Evolutionary conservation across 2,329 filamentous ascomycete species (phyloP), one percentile per base, ranked within the genome.

Genomic region (Chaetomium sp.): DNA sequence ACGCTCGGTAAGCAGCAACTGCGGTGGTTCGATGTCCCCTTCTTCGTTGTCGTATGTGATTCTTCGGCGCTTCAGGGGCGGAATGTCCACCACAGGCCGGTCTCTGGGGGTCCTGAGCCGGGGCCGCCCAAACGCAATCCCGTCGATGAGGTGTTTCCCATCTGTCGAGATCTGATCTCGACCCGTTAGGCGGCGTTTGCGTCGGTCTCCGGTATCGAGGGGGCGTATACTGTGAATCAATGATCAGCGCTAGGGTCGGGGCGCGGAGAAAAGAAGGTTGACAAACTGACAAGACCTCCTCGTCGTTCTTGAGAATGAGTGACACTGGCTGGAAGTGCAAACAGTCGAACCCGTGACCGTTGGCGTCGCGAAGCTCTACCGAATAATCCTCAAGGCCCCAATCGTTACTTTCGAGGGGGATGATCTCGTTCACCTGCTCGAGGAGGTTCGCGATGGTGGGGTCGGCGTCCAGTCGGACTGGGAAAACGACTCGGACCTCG

Each of bases 311-410:
- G 56, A 96, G 74, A 8, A 94, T 75, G 45, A 79, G 79, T 11
- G 77, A 75, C 5, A 95, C 79, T 19, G 80, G 77, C 68, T 89
- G 86, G 65, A 89, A 97, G 72, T 96, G 92, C 55, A 96, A 72
- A 64, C 89, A 94, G 71, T 97, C 92, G 62, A 89, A 96, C 46
- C 81, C 84, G 14, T 71, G 74, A n/a, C 79, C 79, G 40, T 74
- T 71, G 34, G 66, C 64, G 54, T 79, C 76, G 19, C 71, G 70
- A 3, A 96, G 78, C 70, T 95, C 88, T 35, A 96, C 89, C 7
- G 81, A 81, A 70, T 97, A 97, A 68, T 96, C 89, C 66, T 96
- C 91, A 3, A 96, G 73, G 0, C 89, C 90, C 89, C 90, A 96
- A 57, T 90, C 78, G 42, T 79, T 78, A 55, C 85, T 84, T 72